Evolutionary conservation across 202 grass and related monocot species (phyloP).

Genomic region (Setaria viridis): DNA sequence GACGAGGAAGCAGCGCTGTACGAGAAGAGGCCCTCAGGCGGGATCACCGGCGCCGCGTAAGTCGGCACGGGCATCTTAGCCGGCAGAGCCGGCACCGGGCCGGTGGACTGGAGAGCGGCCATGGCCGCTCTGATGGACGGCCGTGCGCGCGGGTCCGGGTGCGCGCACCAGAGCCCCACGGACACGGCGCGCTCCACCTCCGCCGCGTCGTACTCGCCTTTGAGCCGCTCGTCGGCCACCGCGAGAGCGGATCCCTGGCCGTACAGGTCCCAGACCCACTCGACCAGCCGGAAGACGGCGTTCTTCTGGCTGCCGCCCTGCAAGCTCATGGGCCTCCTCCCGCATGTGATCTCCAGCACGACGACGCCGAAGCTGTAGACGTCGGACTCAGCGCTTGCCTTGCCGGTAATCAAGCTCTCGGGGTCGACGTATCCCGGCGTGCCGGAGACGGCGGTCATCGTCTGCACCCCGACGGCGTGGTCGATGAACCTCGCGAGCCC

Average conservation of each 20-base stretch:
- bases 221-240: not conserved
- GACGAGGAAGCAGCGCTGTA: not conserved
- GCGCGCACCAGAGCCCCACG: not conserved
- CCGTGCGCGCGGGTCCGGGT: not conserved
- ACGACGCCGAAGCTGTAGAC: slow-evolving; percentile 67
- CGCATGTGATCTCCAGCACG: slow-evolving; percentile 47
- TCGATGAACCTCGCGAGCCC: slow-evolving; percentile 56
- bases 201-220: not conserved
- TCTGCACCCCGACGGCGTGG: slow-evolving; percentile 37
- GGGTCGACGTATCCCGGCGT: slow-evolving; percentile 56
- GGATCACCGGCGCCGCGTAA: not conserved
- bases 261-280: slow-evolving; percentile 48
- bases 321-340: slow-evolving; percentile 38
- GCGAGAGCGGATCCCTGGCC: not conserved
- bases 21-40: not conserved
- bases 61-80: slow-evolving; percentile 39
- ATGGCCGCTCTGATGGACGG: slow-evolving; percentile 1
- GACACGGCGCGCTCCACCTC: not conserved
- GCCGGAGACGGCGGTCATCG: slow-evolving; percentile 41
- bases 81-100: not conserved
- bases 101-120: not conserved
- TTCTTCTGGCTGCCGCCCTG: not conserved
- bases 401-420: slow-evolving; percentile 46
- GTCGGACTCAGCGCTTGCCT: slow-evolving; percentile 53
- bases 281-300: slow-evolving; percentile 3